Evolutionary conservation across 1,139 yeast genomes (phyloP).

Genomic region (Hansenula lynferdii): DNA sequence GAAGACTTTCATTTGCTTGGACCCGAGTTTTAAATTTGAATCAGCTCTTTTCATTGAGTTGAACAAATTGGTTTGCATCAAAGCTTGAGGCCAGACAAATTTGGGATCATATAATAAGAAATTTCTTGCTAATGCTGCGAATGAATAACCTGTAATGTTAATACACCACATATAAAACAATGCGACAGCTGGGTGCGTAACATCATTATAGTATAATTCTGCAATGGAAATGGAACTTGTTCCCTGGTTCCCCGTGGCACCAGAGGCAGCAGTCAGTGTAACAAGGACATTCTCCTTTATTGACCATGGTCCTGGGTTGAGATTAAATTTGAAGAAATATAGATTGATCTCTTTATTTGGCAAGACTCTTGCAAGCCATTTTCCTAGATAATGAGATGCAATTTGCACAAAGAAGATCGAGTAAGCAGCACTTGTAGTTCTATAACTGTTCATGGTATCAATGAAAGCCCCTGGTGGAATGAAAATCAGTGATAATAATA

Average conservation of each 20-base stretch:
- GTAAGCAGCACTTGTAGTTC: constrained; percentile 44
- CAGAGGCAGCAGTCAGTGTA: constrained; percentile 41
- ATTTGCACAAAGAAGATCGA: constrained; percentile 43
- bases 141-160: constrained; percentile 42
- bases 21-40: constrained; percentile 11
- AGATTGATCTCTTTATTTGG: constrained; percentile 27
- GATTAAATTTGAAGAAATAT: constrained; percentile 23
- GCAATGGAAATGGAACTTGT: constrained; percentile 39
- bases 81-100: constrained; percentile 41
- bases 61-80: constrained; percentile 42
- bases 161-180: constrained; percentile 40
- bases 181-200: constrained; percentile 30
- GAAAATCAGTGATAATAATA: constrained; percentile 34
- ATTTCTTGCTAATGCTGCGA: constrained; percentile 39
- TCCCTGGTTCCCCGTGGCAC: constrained; percentile 43
- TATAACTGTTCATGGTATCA: constrained; percentile 42
- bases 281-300: constrained; percentile 27
- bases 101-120: constrained; percentile 35
- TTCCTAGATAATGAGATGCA: constrained; percentile 39
- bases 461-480: constrained; percentile 44
- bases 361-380: constrained; percentile 32
- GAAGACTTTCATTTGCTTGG: constrained; percentile 32
- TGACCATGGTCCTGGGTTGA: constrained; percentile 46
- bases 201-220: constrained; percentile 33
- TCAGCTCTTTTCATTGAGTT: constrained; percentile 28